Evolutionary conservation across 352 stramenopile genomes (phyloP).

Genomic region (Globisporangium splendens): DNA sequence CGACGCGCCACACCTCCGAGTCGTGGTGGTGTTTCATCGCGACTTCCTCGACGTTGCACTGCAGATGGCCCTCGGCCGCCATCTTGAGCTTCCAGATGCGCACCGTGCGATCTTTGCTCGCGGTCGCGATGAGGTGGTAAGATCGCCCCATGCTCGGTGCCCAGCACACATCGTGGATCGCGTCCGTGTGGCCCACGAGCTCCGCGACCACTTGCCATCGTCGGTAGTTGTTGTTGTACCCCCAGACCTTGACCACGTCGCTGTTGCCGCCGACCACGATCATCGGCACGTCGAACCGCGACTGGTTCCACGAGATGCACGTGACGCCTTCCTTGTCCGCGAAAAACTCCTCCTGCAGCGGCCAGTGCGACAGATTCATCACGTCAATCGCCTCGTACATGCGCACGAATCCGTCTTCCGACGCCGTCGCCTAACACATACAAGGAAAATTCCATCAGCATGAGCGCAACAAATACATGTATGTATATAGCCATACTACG

Average conservation of each 20-base stretch:
- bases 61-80: constrained; percentile 53
- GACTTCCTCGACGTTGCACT: constrained; percentile 70
- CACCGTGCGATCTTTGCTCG: constrained; percentile 90
- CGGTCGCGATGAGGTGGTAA: constrained; percentile 92
- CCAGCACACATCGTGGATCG: constrained; percentile 95
- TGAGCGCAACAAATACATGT: no score
- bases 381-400: constrained; percentile 96
- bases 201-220: constrained; percentile 85
- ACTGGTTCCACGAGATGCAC: constrained; percentile 94
- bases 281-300: constrained; percentile 93
- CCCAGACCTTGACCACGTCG: constrained; percentile 87
- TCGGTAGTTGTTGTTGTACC: constrained; percentile 87
- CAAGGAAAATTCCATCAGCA: constrained; percentile 5
- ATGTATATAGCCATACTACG: constrained; percentile 12
- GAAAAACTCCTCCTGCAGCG: constrained; percentile 85
- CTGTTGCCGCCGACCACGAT: constrained; percentile 92
- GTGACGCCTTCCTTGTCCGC: constrained; percentile 85
- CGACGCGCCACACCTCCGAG: constrained; percentile 93
- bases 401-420: constrained; percentile 92
- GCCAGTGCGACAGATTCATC: constrained; percentile 96
- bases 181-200: constrained; percentile 80
- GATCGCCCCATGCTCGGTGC: constrained; percentile 93
- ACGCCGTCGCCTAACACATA: constrained; percentile 82
- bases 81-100: constrained; percentile 84
- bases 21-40: constrained; percentile 81